Evolutionary conservation across 306 rosid species (phyloP), one percentile per base, ranked within the genome.

Genomic region (Begonia peltatifolia): DNA sequence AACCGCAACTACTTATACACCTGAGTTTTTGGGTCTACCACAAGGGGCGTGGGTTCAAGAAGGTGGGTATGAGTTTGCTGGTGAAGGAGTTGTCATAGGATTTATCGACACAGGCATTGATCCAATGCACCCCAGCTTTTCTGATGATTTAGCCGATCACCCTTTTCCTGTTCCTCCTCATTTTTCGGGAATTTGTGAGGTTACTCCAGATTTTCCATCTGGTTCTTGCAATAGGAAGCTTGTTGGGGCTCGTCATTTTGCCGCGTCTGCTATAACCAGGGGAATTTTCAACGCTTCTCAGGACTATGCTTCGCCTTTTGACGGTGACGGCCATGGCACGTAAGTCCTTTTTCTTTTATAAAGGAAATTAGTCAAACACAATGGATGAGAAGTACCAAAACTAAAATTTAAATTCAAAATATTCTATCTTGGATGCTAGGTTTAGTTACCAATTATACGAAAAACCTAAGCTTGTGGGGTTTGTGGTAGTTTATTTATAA

Each of bases 311-410:
- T 92, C 99, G 25, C 99, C 99, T 16, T 83, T 92, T 66, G 96
- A 92, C 62, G 99, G 84, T 0, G 96, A 86, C 73, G 99, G 99
- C 74, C 99, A 92, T 67, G 99, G 99, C 78, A 83, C 99, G 99
- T 92, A 80, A 83, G 99, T 67, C 18, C 41, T 25, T 71, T 65
- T 68, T 16, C 36, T 44, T 72, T 59, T 56, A 30, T 55, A 23
- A 18, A 56, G 14, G 42, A 30, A 5, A 30, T 30, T 6, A 30
- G 38, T 30, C 38, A 6, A 30, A 30, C 38, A 5, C 6, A 6
- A 30, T 30, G 6, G 38, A 5, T 30, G 6, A 30, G 4, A 20
- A 20, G 23, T 3, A 20, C 23, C 23, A 20, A 3, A 2, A 20
- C 23, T 2, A 20, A 20, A 3, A 20, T 20, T 20, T 20, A 20